These are phyloP conservation scores for Diaporthe amygdali DNA, from an alignment of 2,329 filamentous ascomycete genomes.

Conservation along the genomic window DNA sequence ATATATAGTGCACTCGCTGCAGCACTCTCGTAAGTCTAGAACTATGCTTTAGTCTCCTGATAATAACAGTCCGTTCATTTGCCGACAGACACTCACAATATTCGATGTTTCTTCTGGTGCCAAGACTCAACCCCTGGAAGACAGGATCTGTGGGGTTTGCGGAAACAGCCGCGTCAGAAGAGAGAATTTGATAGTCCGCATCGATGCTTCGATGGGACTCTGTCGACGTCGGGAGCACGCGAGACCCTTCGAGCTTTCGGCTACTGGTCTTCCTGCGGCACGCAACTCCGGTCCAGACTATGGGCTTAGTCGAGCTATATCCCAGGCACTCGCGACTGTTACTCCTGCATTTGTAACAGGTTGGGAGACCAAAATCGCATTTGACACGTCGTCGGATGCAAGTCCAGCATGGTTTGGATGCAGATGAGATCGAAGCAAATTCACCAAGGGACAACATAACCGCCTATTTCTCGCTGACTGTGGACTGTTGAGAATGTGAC, in stretches of 20 bases:
- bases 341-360: slow-evolving; percentile 23
- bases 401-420: slow-evolving; percentile 22
- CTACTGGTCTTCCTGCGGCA: neutral
- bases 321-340: slow-evolving; percentile 15
- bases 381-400: slow-evolving; percentile 24
- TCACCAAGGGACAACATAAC: neutral
- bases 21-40: slow-evolving; percentile 20
- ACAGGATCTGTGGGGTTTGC: neutral
- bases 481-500: neutral
- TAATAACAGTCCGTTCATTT: neutral
- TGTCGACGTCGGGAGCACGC: neutral
- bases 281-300: neutral
- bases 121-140: neutral
- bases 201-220: neutral
- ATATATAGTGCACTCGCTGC: slow-evolving; percentile 23
- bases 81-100: neutral
- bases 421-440: neutral
- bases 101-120: neutral
- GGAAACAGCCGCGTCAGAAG: neutral
- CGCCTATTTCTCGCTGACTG: no score
- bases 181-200: neutral
- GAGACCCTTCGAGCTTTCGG: neutral
- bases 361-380: slow-evolving; percentile 22
- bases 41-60: neutral
- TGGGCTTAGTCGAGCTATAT: neutral